Percentiles rank a stretch among this genome's conserved stretches.
phyloP scores from a whole-genome alignment of 208 protist genomes.

The Leishmania mexicana region DNA sequence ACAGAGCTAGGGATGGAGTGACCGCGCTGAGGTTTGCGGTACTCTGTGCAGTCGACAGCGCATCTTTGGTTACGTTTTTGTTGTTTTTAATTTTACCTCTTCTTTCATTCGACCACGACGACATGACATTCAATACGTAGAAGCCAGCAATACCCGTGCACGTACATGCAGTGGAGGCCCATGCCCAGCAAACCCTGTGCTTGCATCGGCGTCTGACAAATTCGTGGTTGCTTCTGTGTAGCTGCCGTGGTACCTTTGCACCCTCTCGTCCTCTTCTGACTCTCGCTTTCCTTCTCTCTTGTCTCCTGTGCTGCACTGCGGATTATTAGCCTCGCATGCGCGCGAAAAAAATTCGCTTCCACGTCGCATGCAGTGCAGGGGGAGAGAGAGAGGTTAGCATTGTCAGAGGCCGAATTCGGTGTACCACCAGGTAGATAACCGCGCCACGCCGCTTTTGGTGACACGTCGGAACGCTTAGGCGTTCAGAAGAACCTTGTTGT shows the following conservation, averaged over 20 bases:
- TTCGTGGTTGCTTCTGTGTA: neutral
- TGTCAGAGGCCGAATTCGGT: neutral
- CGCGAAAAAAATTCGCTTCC: neutral
- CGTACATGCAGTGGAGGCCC: neutral
- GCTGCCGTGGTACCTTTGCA: neutral
- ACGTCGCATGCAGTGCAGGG: neutral
- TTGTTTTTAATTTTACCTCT: neutral
- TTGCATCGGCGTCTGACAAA: neutral
- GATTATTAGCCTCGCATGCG: neutral
- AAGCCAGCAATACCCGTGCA: neutral
- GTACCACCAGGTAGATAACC: neutral
- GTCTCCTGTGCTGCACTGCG: neutral
- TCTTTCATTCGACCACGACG: neutral
- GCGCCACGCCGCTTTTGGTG: neutral
- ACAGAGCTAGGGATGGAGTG: neutral
- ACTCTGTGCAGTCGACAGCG: neutral
- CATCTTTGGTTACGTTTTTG: neutral
- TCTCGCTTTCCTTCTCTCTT: neutral
- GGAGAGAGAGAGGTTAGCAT: neutral
- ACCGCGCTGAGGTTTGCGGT: neutral
- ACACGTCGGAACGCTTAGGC: neutral
- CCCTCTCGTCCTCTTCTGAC: neutral
- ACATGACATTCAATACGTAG: neutral
- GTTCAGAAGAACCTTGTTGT: neutral
- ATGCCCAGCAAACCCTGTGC: neutral